phyloP scores from a whole-genome alignment of 495 filamentous ascomycete genomes.

The Neurospora tetrasperma region DNA sequence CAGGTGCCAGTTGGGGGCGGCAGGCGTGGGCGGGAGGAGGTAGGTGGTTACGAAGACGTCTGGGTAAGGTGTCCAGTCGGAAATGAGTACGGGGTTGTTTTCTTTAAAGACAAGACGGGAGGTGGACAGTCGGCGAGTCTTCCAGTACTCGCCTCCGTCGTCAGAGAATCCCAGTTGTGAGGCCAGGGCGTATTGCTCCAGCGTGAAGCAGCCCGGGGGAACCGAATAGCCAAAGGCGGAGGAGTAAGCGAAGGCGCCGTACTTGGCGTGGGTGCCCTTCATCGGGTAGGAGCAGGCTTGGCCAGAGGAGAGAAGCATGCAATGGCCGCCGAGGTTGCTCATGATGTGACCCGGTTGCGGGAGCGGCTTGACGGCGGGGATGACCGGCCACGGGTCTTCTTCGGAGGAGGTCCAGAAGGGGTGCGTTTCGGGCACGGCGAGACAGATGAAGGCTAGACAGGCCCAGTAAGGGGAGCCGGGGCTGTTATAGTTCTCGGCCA shows the following conservation, averaged over 20 bases:
- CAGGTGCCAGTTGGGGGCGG: constrained; percentile 56
- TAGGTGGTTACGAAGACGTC: constrained; percentile 56
- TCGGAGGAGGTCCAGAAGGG: constrained; percentile 66
- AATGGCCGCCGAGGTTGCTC: constrained; percentile 50
- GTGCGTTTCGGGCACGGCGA: constrained; percentile 55
- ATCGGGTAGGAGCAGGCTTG: constrained; percentile 72
- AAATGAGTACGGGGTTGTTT: constrained; percentile 46
- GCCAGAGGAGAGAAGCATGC: constrained; percentile 62
- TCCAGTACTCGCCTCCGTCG: constrained; percentile 71
- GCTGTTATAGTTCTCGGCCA: constrained; percentile 73
- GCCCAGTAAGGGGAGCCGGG: constrained; percentile 63
- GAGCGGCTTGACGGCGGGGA: constrained; percentile 46
- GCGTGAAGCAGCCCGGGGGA: constrained; percentile 60
- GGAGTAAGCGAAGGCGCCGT: constrained; percentile 69
- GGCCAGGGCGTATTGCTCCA: constrained; percentile 67
- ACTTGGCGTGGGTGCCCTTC: constrained; percentile 71
- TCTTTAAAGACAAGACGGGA: constrained; percentile 45
- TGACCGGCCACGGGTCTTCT: constrained; percentile 43
- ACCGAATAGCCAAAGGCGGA: constrained; percentile 67
- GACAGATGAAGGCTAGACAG: constrained; percentile 63
- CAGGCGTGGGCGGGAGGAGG: constrained; percentile 50
- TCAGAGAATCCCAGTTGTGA: constrained; percentile 66
- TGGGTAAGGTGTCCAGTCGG: constrained; percentile 54
- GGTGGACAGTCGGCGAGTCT: constrained; percentile 51
- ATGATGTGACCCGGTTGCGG: constrained; percentile 62